Conservation (phyloP, 2,329 filamentous ascomycete genomes). For the Aspergillus aculeatus region DNA sequence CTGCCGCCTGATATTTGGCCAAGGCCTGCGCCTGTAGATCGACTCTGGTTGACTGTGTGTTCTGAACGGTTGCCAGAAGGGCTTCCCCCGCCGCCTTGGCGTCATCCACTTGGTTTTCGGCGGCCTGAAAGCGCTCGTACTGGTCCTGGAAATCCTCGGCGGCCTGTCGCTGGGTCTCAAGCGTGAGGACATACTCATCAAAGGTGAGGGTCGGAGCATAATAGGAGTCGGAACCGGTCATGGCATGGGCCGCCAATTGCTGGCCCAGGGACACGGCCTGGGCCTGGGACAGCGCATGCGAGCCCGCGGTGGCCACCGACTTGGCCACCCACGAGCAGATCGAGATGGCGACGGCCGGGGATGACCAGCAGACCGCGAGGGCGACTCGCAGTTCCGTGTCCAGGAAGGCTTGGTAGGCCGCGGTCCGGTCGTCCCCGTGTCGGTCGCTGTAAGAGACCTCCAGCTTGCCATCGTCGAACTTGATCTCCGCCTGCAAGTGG, state of each 20-base stretch:
- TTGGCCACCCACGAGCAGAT: background rate
- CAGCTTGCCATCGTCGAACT: background rate
- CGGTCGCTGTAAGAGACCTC: background rate
- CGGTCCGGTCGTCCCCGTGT: background rate
- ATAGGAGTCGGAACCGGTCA: background rate
- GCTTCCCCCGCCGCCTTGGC: background rate
- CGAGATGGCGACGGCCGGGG: background rate
- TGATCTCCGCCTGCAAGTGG: background rate
- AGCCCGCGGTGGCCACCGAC: background rate
- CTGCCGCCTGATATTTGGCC: background rate
- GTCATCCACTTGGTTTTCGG: background rate
- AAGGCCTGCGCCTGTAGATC: background rate
- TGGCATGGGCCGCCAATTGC: slow-evolving; percentile 6
- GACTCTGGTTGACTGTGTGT: background rate
- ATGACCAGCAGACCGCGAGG: background rate
- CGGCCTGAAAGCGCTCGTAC: background rate
- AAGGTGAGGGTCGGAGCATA: background rate
- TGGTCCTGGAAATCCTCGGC: background rate
- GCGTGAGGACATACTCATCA: background rate
- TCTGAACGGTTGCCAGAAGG: background rate
- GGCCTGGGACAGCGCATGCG: background rate
- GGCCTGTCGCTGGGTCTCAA: background rate
- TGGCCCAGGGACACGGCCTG: slow-evolving; percentile 8
- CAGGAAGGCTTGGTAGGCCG: background rate
- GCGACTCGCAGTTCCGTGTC: slow-evolving; percentile 8